Evolutionary conservation across 2,329 filamentous ascomycete species (phyloP), one percentile per base, ranked within the genome.

Genomic region (Exophiala oligosperma): DNA sequence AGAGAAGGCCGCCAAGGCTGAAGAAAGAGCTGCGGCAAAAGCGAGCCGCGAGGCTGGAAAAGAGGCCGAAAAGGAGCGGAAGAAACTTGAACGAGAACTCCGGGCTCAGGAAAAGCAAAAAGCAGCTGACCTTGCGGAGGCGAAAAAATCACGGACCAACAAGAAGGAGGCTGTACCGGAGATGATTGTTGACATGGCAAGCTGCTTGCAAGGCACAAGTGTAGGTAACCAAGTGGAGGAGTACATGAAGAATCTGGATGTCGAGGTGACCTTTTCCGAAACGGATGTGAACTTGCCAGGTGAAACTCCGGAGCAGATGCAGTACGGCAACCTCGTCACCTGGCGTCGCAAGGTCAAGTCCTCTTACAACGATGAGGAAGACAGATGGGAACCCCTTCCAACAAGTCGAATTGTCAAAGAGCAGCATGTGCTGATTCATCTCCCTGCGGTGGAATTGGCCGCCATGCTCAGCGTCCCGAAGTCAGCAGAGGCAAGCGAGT

Each of bases 141-240:
- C 86, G 43, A 93, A 93, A 73, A 91, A 88, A 67, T 74, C 87
- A 8, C 84, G 85, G 52, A 85, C 84, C 0, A 86, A 91, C 73
- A 91, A 90, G 74, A 91, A 90, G 65, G 76, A 86, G 0, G 88
- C 89, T 0, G 83, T 85, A 0, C 81, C 81, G 0, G 89, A 94
- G 71, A 93, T 94, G 89, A 86, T 93, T 51, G 79, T 91, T 1
- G 84, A 90, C 65, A 75, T 93, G 24, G 82, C 89, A 0, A 72
- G 74, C 0, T 80, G 79, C 1, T 73, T 93, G 1, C 73, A 81
- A 23, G 72, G 70, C 8, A 71, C 78, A 0, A 74, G 70, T 37
- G 66, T 79, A 7, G 76, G 75, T 1, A 77, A 73, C 35, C 77
- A 79, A 56, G 69, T 75, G 11, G 60, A 72, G 14, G 74, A 77